phyloP scores from a whole-genome alignment of 1,284 basidiomycete species.

The Pseudozyma tsukubaensis region DNA sequence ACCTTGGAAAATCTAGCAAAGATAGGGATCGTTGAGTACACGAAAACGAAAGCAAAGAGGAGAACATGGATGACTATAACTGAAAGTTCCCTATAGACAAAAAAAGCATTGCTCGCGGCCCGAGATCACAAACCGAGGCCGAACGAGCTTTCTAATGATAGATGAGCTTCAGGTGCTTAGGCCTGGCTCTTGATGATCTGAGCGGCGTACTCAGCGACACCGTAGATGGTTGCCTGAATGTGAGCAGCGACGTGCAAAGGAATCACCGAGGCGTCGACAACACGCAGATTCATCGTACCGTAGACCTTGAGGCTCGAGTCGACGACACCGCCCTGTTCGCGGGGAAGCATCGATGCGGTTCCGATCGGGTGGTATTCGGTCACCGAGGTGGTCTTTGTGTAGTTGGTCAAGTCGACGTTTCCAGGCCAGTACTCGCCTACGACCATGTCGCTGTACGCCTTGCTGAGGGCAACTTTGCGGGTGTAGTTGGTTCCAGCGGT shows the following conservation, averaged over 20 bases:
- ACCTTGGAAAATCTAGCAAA: too few relatives aligned
- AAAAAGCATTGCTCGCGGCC: too few relatives aligned
- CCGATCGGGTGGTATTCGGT: constrained; percentile 72
- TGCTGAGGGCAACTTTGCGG: constrained; percentile 49
- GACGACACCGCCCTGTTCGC: constrained; percentile 76
- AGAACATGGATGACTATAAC: too few relatives aligned
- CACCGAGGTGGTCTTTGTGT: constrained; percentile 62
- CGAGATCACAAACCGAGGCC: too few relatives aligned
- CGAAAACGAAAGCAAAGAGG: too few relatives aligned
- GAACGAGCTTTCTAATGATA: too few relatives aligned
- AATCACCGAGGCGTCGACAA: constrained; percentile 69
- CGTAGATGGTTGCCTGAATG: constrained; percentile 71
- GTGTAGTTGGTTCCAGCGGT: constrained; percentile 60
- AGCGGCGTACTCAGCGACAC: constrained; percentile 69
- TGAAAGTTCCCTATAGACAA: too few relatives aligned
- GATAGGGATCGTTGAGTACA: too few relatives aligned
- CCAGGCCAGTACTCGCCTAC: constrained; percentile 57
- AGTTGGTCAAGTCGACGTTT: constrained; percentile 60
- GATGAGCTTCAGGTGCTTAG: too few relatives aligned
- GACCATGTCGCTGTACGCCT: constrained; percentile 51
- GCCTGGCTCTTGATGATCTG: constrained; percentile 56
- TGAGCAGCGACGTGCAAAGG: constrained; percentile 71
- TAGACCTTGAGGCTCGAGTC: constrained; percentile 76
- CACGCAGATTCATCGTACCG: constrained; percentile 75
- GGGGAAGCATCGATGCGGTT: constrained; percentile 77